Percentiles rank a stretch among this genome's conserved stretches.
phyloP scores from a whole-genome alignment of 352 stramenopile genomes.

The Phytophthora boehmeriae region DNA sequence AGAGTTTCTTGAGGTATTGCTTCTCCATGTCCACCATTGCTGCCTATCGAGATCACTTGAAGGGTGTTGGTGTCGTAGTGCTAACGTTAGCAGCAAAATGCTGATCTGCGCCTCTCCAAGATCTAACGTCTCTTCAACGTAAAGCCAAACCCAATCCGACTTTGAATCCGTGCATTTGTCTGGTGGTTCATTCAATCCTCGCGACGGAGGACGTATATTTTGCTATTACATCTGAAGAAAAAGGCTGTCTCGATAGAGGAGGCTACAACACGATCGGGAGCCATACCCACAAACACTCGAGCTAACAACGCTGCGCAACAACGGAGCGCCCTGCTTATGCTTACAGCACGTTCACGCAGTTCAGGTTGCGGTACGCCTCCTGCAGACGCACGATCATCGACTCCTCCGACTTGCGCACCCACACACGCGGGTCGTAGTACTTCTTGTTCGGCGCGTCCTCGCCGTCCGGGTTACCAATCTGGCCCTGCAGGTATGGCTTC shows the following conservation, averaged over 20 bases:
- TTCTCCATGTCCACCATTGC: constrained; percentile 91
- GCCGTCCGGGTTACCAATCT: constrained; percentile 98
- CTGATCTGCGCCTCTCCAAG: neutral
- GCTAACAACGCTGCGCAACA: constrained; percentile 3
- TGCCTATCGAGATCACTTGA: neutral
- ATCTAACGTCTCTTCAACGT: neutral
- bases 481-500: constrained; percentile 97
- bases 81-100: too few relatives aligned
- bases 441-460: constrained; percentile 99
- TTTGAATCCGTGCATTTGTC: neutral
- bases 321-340: too few relatives aligned
- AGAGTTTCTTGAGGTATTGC: constrained; percentile 86
- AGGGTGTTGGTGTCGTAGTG: neutral
- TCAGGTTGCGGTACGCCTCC: constrained; percentile 92
- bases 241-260: neutral
- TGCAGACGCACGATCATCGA: constrained; percentile 93
- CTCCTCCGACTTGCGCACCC: constrained; percentile 97
- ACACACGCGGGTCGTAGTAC: constrained; percentile 99
- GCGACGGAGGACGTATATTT: constrained; percentile 21
- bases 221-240: constrained; percentile 38
- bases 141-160: neutral
- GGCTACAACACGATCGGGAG: neutral
- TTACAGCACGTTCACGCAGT: constrained; percentile 78
- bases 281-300: neutral
- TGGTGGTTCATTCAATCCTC: constrained; percentile 3